phyloP scores from a whole-genome alignment of 2,329 filamentous ascomycete species.

The Ramularia collo-cygni region DNA sequence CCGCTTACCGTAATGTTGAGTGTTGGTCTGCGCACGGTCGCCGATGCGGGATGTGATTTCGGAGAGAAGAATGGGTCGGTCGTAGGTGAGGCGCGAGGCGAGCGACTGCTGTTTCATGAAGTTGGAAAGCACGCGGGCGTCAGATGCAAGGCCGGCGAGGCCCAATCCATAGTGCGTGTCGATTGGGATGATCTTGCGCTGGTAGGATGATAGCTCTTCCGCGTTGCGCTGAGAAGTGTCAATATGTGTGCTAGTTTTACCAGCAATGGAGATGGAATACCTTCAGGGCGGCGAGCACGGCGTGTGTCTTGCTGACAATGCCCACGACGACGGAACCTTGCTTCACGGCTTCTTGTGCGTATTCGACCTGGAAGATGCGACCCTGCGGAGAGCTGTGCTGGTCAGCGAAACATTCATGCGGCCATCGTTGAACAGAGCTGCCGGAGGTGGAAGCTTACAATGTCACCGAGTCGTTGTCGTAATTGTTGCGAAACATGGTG shows the following conservation, averaged over 20 bases:
- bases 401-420: constrained; percentile 3
- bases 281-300: constrained; percentile 93
- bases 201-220: constrained; percentile 98
- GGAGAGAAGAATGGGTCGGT: constrained; percentile 82
- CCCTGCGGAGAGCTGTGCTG: constrained; percentile 85
- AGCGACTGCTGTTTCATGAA: constrained; percentile 99
- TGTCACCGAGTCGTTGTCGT: constrained; percentile 99
- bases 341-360: constrained; percentile 97
- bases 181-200: constrained; percentile 97
- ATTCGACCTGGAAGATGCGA: constrained; percentile 99
- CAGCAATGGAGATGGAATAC: no score
- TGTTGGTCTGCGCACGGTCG: constrained; percentile 95
- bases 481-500: constrained; percentile 96
- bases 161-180: constrained; percentile 94
- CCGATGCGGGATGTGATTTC: constrained; percentile 87
- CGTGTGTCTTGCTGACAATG: constrained; percentile 95
- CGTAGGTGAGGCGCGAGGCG: constrained; percentile 90
- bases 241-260: no score
- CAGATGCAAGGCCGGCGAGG: constrained; percentile 92
- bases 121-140: constrained; percentile 98
- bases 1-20: constrained; percentile 92
- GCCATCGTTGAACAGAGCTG: neutral
- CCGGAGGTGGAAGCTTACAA: constrained; percentile 59
- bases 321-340: constrained; percentile 97
- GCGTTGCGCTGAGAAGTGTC: constrained; percentile 91